A percentile compares a stretch with the other conserved stretches of the same genome.
These are phyloP conservation scores for Peterozyma xylosa DNA, from an alignment of 805 yeast species.

Conservation along the genomic window DNA sequence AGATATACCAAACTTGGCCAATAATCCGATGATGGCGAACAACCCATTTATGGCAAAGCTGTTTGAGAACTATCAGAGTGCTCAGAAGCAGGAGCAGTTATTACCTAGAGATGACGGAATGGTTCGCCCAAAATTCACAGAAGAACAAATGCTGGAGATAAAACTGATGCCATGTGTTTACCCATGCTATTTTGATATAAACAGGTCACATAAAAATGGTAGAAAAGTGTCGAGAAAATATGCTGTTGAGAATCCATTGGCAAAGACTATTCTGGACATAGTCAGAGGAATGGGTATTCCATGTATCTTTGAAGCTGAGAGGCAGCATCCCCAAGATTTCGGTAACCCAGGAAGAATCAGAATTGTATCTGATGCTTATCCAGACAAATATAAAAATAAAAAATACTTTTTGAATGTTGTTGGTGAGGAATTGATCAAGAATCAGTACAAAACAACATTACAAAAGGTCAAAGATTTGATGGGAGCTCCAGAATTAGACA, in stretches of 20 bases:
- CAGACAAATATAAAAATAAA: conserved; percentile 37
- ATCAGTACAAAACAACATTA: conserved; percentile 58
- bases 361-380: conserved; percentile 41
- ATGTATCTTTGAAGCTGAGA: conserved; percentile 64
- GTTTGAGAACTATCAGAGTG: conserved; percentile 15
- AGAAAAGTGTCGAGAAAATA: conserved; percentile 63
- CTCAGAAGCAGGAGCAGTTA: conserved; percentile 9
- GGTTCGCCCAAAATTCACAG: conserved; percentile 24
- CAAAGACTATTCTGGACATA: conserved; percentile 76
- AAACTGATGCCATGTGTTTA: conserved; percentile 69
- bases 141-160: conserved; percentile 57
- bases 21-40: conserved; percentile 1
- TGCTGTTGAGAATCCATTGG: conserved; percentile 85
- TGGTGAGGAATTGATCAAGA: conserved; percentile 46
- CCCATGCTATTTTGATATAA: conserved; percentile 87
- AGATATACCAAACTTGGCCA: conserved; percentile 4
- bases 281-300: conserved; percentile 22
- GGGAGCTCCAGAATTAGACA: conserved; percentile 55
- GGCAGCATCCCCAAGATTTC: conserved; percentile 92
- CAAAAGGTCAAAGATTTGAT: conserved; percentile 56
- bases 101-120: conserved; percentile 11
- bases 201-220: conserved; percentile 71
- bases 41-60: conserved; percentile 10
- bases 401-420: conserved; percentile 58
- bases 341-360: conserved; percentile 97